These are phyloP conservation scores for Alternaria panax DNA, from an alignment of 2,329 filamentous ascomycete species.

Conservation along the genomic window DNA sequence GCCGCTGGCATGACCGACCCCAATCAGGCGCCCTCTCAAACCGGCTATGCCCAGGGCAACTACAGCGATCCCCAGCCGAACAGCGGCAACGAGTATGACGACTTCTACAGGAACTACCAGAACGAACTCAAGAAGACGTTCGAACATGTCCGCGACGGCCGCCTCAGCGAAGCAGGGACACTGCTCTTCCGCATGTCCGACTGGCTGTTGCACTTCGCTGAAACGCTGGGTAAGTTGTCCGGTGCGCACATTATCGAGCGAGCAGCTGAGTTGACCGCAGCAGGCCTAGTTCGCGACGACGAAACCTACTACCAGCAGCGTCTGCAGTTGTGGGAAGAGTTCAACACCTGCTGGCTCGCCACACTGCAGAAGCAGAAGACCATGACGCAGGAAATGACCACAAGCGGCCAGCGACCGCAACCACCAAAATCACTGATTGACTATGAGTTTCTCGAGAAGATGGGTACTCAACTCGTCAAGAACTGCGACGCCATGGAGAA, in stretches of 20 bases:
- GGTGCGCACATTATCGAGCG: slow-evolving; percentile 28
- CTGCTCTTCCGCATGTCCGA: slow-evolving; percentile 69
- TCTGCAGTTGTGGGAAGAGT: slow-evolving; percentile 88
- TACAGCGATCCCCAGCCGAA: slow-evolving; percentile 42
- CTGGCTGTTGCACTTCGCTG: slow-evolving; percentile 71
- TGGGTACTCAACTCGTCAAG: slow-evolving; percentile 82
- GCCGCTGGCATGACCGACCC: slow-evolving; percentile 61
- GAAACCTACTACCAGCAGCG: slow-evolving; percentile 76
- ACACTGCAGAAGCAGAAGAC: slow-evolving; percentile 86
- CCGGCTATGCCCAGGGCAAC: slow-evolving; percentile 45
- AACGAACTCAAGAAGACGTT: slow-evolving; percentile 69
- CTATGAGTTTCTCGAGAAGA: slow-evolving; percentile 72
- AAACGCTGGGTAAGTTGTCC: slow-evolving; percentile 67
- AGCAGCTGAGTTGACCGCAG: slow-evolving; percentile 63
- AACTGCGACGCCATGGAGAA: slow-evolving; percentile 88
- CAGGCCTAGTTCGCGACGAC: slow-evolving; percentile 87
- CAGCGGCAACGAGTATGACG: slow-evolving; percentile 64
- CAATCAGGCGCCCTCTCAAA: slow-evolving; percentile 52
- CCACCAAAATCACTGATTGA: slow-evolving; percentile 71
- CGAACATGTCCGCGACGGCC: slow-evolving; percentile 70
- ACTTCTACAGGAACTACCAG: slow-evolving; percentile 71
- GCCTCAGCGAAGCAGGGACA: slow-evolving; percentile 65
- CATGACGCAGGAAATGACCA: slow-evolving; percentile 66
- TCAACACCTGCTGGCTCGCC: slow-evolving; percentile 90
- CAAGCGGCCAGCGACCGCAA: slow-evolving; percentile 64